A percentile compares a stretch with the other conserved stretches of the same genome.
phyloP scores from a whole-genome alignment of 106 monocot species.

The Acorus gramineus region DNA sequence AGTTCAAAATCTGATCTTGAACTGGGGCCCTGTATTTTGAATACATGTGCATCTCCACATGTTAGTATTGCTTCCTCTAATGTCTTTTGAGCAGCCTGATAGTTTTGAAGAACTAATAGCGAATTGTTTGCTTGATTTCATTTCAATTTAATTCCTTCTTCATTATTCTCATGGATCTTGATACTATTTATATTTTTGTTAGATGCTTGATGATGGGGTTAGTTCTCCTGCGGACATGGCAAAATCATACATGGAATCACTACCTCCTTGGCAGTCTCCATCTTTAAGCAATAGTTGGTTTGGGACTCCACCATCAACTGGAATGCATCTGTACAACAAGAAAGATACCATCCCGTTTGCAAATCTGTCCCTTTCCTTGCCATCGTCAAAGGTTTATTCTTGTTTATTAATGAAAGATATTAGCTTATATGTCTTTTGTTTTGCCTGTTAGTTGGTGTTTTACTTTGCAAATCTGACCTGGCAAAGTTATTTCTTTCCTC shows the following conservation, averaged over 20 bases:
- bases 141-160: too few relatives aligned
- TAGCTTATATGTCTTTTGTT: too few relatives aligned
- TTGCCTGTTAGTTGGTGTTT: too few relatives aligned
- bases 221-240: slow-evolving; percentile 53
- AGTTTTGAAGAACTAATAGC: too few relatives aligned
- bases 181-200: not conserved
- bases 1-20: slow-evolving; percentile 29
- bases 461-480: too few relatives aligned
- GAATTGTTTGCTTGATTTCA: too few relatives aligned
- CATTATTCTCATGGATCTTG: not conserved
- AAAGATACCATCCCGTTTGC: not conserved
- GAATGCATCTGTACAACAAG: slow-evolving; percentile 8
- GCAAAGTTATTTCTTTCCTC: too few relatives aligned
- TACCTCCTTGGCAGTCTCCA: slow-evolving; percentile 64
- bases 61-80: slow-evolving; percentile 14
- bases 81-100: too few relatives aligned
- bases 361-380: slow-evolving; percentile 3
- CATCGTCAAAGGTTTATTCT: slow-evolving; percentile 10
- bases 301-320: slow-evolving; percentile 11
- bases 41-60: slow-evolving; percentile 19
- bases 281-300: slow-evolving; percentile 17
- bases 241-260: slow-evolving; percentile 61
- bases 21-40: slow-evolving; percentile 36
- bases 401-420: too few relatives aligned
- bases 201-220: slow-evolving; percentile 21